phyloP scores from a whole-genome alignment of 805 yeast genomes.

The Schwanniomyces polymorphus region DNA sequence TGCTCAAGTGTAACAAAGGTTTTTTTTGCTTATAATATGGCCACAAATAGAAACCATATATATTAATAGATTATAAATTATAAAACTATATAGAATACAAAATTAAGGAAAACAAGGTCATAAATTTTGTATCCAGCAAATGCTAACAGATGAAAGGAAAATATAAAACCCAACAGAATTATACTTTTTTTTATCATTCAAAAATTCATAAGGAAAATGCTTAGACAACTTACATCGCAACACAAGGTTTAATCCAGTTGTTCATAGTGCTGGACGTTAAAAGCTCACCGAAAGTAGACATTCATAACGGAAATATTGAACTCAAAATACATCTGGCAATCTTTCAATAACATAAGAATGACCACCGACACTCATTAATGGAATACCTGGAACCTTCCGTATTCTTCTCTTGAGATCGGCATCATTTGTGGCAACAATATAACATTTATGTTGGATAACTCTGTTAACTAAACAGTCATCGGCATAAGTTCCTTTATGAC shows the following conservation, averaged over 20 bases:
- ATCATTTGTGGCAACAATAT: constrained; percentile 96
- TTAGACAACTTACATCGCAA: not conserved
- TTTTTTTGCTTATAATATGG: too few relatives aligned
- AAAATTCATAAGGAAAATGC: not conserved
- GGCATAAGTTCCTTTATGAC: constrained; percentile 96
- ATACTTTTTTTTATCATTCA: not conserved
- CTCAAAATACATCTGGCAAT: constrained; percentile 85
- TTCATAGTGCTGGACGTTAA: not conserved
- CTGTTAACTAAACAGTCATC: constrained; percentile 95
- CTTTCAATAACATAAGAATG: constrained; percentile 92
- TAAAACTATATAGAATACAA: not conserved
- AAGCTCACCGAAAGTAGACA: not conserved
- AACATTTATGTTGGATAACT: constrained; percentile 95
- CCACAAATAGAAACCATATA: not conserved
- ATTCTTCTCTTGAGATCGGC: constrained; percentile 93
- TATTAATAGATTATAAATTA: not conserved
- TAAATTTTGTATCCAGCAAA: not conserved
- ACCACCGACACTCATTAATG: constrained; percentile 94
- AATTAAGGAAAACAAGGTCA: not conserved
- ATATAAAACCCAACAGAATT: not conserved
- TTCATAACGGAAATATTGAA: not conserved
- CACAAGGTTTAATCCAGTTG: not conserved
- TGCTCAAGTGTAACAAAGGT: too few relatives aligned
- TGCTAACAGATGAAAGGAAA: not conserved
- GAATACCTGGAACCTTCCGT: constrained; percentile 96